Percentiles rank a stretch among this genome's conserved stretches.
phyloP scores from a whole-genome alignment of 805 yeast genomes.

The Candida xiaguanensis region DNA sequence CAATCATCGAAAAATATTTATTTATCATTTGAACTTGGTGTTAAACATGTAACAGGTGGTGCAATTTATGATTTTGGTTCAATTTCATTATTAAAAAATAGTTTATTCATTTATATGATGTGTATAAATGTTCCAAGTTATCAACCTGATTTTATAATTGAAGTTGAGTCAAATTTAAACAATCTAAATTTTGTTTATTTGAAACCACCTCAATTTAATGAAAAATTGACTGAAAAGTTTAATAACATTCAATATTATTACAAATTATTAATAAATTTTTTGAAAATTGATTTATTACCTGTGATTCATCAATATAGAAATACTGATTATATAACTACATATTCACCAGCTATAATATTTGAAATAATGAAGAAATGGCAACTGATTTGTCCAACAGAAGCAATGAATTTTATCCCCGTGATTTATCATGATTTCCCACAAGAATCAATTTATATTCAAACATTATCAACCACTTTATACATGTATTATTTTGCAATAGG shows the following conservation, averaged over 20 bases:
- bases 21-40: too few relatives aligned
- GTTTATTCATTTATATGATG: too few relatives aligned
- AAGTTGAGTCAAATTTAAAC: constrained; percentile 14
- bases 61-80: too few relatives aligned
- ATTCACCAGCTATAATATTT: constrained; percentile 16
- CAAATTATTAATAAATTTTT: constrained; percentile 14
- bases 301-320: constrained; percentile 12
- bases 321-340: constrained; percentile 15
- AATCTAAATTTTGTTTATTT: constrained; percentile 11
- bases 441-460: constrained; percentile 12
- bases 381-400: constrained; percentile 17
- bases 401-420: constrained; percentile 9
- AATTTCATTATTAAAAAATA: too few relatives aligned
- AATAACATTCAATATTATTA: constrained; percentile 12
- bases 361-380: constrained; percentile 19
- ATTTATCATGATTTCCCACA: constrained; percentile 2
- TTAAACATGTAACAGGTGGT: too few relatives aligned
- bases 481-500: constrained; percentile 20
- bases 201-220: constrained; percentile 1
- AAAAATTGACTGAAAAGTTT: constrained; percentile 3
- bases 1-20: too few relatives aligned
- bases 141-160: constrained; percentile 18
- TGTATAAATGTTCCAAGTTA: constrained; percentile 23
- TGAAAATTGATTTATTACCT: constrained; percentile 16
- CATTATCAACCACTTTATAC: constrained; percentile 17